Evolutionary conservation across 331 rosid species (phyloP), one percentile per base, ranked within the genome.

Genomic region (Telfairia occidentalis): DNA sequence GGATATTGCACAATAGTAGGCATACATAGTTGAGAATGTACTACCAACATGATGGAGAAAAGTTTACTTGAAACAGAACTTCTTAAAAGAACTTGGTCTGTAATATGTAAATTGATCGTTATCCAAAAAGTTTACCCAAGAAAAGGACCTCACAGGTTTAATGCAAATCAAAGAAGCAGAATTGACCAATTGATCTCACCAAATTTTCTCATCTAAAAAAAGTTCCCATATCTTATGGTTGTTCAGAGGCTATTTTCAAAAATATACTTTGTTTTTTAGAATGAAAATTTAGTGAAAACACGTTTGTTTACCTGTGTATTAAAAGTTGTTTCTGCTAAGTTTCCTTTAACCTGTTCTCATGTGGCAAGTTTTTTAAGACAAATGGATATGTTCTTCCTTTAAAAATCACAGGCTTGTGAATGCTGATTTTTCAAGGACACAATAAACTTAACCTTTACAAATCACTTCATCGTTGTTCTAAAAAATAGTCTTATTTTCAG

Each of bases 361-460:
- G 18, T 63, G 48, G 21, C 71, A 35, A 4, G 28, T 35, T 34
- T n/a, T 4, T 19, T 2, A 63, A 63, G 26, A 9, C 48, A 63
- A 3, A 34, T 10, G 7, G 26, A 63, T 63, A n/a, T 32, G 29
- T 35, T 63, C 48, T 63, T 63, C 71, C 11, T n/a, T 34, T 35
- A 11, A 35, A 35, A 34, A 35, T 19, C 71, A 63, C 23, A 21
- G 7, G 18, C 29, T 63, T 38, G 18, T 63, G 71, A 63, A 28
- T 63, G n/a, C 9, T n/a, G 9, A 8, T 35, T 34, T 37, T 60
- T 28, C 23, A 60, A 32, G 4, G 15, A 35, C 9, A 63, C 48
- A 63, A 63, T 63, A 63, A 63, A 26, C 70, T 15, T 59, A 59
- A 60, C 69, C 38, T 35, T 63, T 34, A n/a, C 71, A 63, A 37